Percentiles rank a stretch among this genome's conserved stretches.
phyloP scores from a whole-genome alignment of 106 monocot genomes.

The Dioscorea alata region DNA sequence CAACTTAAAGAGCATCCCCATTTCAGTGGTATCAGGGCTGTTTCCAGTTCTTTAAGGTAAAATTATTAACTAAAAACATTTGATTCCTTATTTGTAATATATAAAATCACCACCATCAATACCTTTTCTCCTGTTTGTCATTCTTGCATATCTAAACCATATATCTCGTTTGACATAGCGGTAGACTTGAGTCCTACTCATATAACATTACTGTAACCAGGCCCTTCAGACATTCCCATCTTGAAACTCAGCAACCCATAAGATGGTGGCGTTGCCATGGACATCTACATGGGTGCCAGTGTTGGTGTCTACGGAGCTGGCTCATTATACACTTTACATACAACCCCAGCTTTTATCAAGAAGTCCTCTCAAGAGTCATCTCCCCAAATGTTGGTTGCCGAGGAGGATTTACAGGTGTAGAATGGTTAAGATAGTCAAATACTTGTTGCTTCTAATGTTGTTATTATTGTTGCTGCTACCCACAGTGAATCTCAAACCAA shows the following conservation, averaged over 20 bases:
- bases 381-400: constrained; percentile 28
- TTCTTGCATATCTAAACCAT: not conserved
- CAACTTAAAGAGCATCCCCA: too few relatives aligned
- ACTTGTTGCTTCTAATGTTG: not conserved
- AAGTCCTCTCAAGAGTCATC: constrained; percentile 47
- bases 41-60: too few relatives aligned
- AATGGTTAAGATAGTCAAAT: too few relatives aligned
- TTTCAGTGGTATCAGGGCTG: too few relatives aligned
- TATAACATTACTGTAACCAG: not conserved
- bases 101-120: too few relatives aligned
- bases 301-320: not conserved
- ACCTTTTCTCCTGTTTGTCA: constrained; percentile 2
- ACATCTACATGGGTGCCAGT: too few relatives aligned
- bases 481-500: constrained; percentile 28
- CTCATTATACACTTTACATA: constrained; percentile 16
- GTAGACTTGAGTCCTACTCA: not conserved
- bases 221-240: not conserved
- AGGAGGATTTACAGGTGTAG: not conserved
- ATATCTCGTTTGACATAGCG: not conserved
- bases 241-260: not conserved
- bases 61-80: too few relatives aligned
- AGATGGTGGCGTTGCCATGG: not conserved
- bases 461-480: not conserved
- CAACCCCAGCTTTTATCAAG: constrained; percentile 35
- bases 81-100: too few relatives aligned